Base-by-base conservation (phyloP, 495 filamentous ascomycete genomes). In the Acidomyces sp. region DNA sequence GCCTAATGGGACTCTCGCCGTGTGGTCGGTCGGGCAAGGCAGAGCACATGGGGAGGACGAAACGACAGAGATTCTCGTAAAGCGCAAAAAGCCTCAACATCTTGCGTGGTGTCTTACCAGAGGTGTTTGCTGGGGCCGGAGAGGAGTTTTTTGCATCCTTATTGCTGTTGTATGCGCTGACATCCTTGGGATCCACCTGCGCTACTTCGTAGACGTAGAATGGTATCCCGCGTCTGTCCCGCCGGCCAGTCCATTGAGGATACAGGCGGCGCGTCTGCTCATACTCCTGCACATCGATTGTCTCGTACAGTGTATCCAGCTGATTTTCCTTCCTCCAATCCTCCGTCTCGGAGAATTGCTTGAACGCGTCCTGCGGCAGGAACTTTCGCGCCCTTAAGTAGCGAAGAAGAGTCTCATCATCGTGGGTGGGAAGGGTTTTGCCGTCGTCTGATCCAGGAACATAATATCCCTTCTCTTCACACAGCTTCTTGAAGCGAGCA, bases 171-270 rank as follows among this genome's bases (percentile, higher is more conserved):
- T 90, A 90, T n/a, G 69, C 69, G 25, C 72, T 54, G 52, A 93
- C 77, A 17, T 75, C 79, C 61, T 92, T 90, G 54, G 69, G 70
- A 60, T 86, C 77, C 46, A 94, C 67, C 49, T 85, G 77, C 39
- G 70, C 70, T 56, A 94, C 82, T 55, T 88, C 79, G 62, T 78
- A 94, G 34, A 94, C 73, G 57, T 87, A 93, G 46, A 94, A 66
- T 1, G 86, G 86, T 50, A 92, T 88, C 42, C 86, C 86, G 51
- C 83, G 80, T 54, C 75, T 79, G 61, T 93, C 85, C 42, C 85
- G 70, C 48, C 82, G 75, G 13, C 86, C 86, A 20, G 84, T 88
- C 78, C 85, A 94, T 73, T 90, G 85, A 12, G 86, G 85, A 56
- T 94, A 93, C 80, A 92, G 69, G 46, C 75, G 65, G 34, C 85